A percentile compares a stretch with the other conserved stretches of the same genome.
Conservation (phyloP, 164 flowering plant genomes). For the Nelumbo lutea region DNA sequence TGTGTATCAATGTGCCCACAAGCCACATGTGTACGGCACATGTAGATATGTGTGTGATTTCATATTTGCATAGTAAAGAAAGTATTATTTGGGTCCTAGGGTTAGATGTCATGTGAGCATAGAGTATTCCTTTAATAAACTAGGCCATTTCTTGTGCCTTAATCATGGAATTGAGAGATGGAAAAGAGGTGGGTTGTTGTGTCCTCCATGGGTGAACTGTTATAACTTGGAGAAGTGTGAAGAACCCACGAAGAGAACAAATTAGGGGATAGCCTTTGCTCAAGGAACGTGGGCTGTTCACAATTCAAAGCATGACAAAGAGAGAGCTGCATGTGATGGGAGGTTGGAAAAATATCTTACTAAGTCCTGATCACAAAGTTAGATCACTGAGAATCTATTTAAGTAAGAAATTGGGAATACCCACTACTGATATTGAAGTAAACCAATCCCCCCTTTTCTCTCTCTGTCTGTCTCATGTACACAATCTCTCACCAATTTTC, state of each 20-base stretch:
- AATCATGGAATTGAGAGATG: background rate
- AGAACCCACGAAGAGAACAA: slow-evolving; percentile 1
- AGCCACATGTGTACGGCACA: slow-evolving; percentile 9
- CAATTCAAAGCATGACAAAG: background rate
- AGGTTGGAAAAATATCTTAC: slow-evolving; percentile 13
- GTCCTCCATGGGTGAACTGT: background rate
- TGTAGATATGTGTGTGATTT: background rate
- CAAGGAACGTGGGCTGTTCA: slow-evolving; percentile 14
- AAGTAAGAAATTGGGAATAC: background rate
- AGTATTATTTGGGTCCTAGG: background rate
- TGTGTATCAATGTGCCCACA: background rate
- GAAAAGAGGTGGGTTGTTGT: background rate
- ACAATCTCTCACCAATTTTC: background rate
- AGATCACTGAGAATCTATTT: slow-evolving; percentile 13
- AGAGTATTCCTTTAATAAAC: background rate
- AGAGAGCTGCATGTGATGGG: slow-evolving; percentile 14
- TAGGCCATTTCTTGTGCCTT: background rate
- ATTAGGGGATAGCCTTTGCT: background rate
- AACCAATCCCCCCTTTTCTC: no score
- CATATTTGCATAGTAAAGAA: background rate
- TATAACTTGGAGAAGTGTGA: slow-evolving; percentile 2
- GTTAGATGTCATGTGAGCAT: background rate
- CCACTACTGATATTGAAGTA: no score
- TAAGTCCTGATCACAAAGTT: slow-evolving; percentile 1
- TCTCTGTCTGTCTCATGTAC: background rate